Base-by-base conservation (phyloP, 1,284 basidiomycete genomes). In the Tilletiopsis washingtonensis region DNA sequence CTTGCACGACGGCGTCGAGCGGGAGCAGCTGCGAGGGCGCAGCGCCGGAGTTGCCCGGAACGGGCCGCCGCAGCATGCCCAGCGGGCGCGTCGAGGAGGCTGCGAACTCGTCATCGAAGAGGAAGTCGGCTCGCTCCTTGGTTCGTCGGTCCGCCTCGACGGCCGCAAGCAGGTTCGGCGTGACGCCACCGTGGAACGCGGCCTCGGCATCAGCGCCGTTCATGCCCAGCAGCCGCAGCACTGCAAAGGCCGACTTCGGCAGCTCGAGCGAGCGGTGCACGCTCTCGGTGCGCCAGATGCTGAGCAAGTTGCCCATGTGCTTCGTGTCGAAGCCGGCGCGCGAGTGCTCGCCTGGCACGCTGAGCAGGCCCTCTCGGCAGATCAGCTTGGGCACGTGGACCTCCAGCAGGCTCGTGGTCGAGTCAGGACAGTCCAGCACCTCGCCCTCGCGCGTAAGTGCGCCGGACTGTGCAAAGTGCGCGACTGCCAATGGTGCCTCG, bases 281-380 rank as follows among this genome's bases (percentile, higher is more conserved):
- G 80, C 85, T 82, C 54, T 87, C 84, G 0, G 84, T 80, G 0
- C 83, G 81, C 93, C 94, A 98, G 52, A 98, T 91, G 70, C 86
- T 91, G 77, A 91, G 82, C 56, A 93, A 76, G 56, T 82, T 85
- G 52, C 78, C 76, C 45, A 91, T 70, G 50, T 82, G 81, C 49
- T 81, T 77, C 20, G 79, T 82, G 53, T 84, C 82, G 24, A 80
- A 78, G 19, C 81, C 81, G 4, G 78, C 77, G 5, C 77, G 73
- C 19, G 80, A 78, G 21, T 78, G 68, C 64, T 84, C 80, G 6
- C 77, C 79, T 1, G 89, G 87, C 12, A 86, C 77, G 53, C 81
- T 75, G 26, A 87, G 63, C 12, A 91, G 75, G 6, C 87, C 88
- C 45, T 90, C 86, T 24, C 81, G 77, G 71, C 86, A 89, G 17